Conservation (phyloP, 176 grass and related monocot genomes). For the Eragrostis nindensis region DNA sequence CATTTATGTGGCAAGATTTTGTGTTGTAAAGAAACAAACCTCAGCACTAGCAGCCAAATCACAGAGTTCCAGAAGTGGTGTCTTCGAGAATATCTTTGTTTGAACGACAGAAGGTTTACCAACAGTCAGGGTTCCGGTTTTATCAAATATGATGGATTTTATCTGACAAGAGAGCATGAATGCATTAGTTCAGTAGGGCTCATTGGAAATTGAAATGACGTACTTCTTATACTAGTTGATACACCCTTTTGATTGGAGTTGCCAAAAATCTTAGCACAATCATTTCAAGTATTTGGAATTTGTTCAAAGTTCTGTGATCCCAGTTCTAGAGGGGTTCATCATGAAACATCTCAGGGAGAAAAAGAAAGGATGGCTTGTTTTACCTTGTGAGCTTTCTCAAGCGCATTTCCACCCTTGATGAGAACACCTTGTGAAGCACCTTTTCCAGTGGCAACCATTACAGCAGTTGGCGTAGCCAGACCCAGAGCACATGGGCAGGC, state of each 20-base stretch:
- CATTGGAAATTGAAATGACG: constrained; percentile 17
- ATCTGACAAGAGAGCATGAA: constrained; percentile 58
- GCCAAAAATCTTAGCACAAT: not conserved
- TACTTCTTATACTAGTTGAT: not conserved
- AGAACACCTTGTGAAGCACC: constrained; percentile 97
- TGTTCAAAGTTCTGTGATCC: not conserved
- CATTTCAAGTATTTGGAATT: not conserved
- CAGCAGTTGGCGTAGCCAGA: constrained; percentile 96
- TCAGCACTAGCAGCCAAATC: constrained; percentile 88
- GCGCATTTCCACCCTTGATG: constrained; percentile 95
- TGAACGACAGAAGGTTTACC: constrained; percentile 94
- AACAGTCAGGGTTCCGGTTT: constrained; percentile 93
- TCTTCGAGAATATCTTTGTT: constrained; percentile 82
- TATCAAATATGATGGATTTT: constrained; percentile 92
- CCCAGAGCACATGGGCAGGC: constrained; percentile 96
- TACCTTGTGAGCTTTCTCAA: constrained; percentile 99
- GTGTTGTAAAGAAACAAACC: constrained; percentile 48
- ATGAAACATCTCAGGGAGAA: not conserved
- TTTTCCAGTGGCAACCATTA: constrained; percentile 99
- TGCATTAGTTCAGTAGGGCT: constrained; percentile 12
- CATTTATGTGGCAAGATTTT: constrained; percentile 1
- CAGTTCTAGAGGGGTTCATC: not conserved
- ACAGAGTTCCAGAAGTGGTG: constrained; percentile 74
- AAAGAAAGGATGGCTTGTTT: constrained; percentile 6
- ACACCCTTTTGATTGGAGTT: not conserved